A percentile compares a stretch with the other conserved stretches of the same genome.
These are phyloP conservation scores for Didymella pinodella DNA, from an alignment of 2,329 filamentous ascomycete genomes.

Conservation along the genomic window DNA sequence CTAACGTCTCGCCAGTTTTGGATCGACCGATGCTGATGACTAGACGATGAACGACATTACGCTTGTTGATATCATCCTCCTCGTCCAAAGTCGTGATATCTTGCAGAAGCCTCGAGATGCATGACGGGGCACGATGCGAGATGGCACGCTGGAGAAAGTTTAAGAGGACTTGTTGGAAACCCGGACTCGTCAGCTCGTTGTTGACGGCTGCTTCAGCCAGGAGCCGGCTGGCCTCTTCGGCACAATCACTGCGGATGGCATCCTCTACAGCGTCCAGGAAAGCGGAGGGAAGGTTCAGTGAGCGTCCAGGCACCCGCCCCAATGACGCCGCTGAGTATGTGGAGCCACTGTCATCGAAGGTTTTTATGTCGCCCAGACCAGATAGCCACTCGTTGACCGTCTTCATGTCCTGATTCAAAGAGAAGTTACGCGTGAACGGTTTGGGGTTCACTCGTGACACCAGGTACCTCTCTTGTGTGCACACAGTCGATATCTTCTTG, in stretches of 20 bases:
- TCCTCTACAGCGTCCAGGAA: constrained; percentile 76
- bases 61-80: constrained; percentile 88
- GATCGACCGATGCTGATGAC: constrained; percentile 90
- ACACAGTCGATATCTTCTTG: constrained; percentile 82
- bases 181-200: constrained; percentile 57
- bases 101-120: constrained; percentile 74
- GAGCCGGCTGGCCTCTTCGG: constrained; percentile 61
- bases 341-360: constrained; percentile 77
- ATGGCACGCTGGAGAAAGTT: constrained; percentile 82
- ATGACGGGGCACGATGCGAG: constrained; percentile 71
- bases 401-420: constrained; percentile 66
- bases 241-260: constrained; percentile 74
- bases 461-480: constrained; percentile 85
- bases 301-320: constrained; percentile 77
- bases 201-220: constrained; percentile 66
- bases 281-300: constrained; percentile 73
- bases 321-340: constrained; percentile 74
- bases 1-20: constrained; percentile 61
- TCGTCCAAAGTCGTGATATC: constrained; percentile 79
- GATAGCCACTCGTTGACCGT: constrained; percentile 92
- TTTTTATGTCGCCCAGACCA: constrained; percentile 77
- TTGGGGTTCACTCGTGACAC: constrained; percentile 88
- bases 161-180: constrained; percentile 73
- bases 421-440: constrained; percentile 80
- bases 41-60: constrained; percentile 91